Base-by-base conservation (phyloP, 1,139 yeast species). In the Geotrichum aggregatum region DNA sequence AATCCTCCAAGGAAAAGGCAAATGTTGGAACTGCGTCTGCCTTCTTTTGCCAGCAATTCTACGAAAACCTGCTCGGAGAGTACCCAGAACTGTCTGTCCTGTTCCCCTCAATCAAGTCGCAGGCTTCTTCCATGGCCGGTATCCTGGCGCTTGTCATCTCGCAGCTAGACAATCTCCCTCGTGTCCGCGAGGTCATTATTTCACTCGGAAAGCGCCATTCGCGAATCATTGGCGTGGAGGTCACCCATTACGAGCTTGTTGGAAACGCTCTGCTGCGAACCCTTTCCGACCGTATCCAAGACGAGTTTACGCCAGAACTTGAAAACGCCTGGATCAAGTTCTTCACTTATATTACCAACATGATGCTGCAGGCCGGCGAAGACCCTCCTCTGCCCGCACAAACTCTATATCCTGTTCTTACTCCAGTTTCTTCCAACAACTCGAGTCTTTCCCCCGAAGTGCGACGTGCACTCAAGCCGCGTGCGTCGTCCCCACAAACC, bases 71-170 rank as follows among this genome's bases (percentile, higher is more conserved):
- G 55, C 68, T 83, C 41, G 66, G 74, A 4, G 77, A 77, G 75
- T 78, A 77, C 58, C 76, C 82, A 0, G 68, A 69, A 30, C 71
- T 83, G 54, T 83, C 80, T 59, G 72, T 71, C 40, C 65, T 79
- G 61, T 83, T 82, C 65, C 88, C 89, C 0, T 77, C 83, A 14
- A 77, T 83, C 57, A 78, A 77, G 58, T 84, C 82, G 59, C 88
- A 84, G 68, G 89, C 94, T 0, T 79, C 81, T 7, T 79, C 91
- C 18, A 84, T 87, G 72, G 89, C 94, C 0, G 92, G 92, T 2
- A 87, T 83, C n/a, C 65, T 84, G 63, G 74, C 83, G n/a, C 73
- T 80, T 49, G 83, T 85, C 4, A 76, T 83, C 52, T 68, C 76
- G 42, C 70, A 69, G 66, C 67, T 75, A 59, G 82, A 69, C 58